phyloP scores from a whole-genome alignment of 2,329 filamentous ascomycete species.

The Verticillium klebahnii region DNA sequence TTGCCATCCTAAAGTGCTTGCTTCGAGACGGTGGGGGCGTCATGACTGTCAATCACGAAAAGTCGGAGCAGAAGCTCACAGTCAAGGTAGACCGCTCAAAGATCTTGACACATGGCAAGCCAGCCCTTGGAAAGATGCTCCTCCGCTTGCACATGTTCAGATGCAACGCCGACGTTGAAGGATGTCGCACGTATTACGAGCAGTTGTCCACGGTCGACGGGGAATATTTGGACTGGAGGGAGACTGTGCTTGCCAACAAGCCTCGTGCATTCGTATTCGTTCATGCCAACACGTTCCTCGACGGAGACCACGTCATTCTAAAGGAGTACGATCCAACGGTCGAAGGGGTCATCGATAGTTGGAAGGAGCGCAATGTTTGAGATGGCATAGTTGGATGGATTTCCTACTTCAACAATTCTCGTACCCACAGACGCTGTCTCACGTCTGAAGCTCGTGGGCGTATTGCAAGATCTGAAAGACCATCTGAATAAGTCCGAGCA shows the following conservation, averaged over 20 bases:
- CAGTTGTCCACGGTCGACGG: too few relatives aligned
- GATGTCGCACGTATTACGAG: too few relatives aligned
- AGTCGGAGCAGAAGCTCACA: constrained; percentile 27
- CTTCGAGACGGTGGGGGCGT: constrained; percentile 48
- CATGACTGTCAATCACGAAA: constrained; percentile 42
- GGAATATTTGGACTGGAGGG: too few relatives aligned
- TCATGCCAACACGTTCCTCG: constrained; percentile 54
- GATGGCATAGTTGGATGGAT: background rate
- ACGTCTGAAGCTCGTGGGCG: too few relatives aligned
- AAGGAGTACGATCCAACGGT: constrained; percentile 60
- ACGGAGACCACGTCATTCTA: constrained; percentile 15
- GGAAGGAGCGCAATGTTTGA: constrained; percentile 30
- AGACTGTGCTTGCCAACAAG: constrained; percentile 46
- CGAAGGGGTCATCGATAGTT: constrained; percentile 58
- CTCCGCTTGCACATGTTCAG: too few relatives aligned
- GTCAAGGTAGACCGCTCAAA: too few relatives aligned
- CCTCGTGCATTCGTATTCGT: constrained; percentile 58
- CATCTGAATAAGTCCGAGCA: too few relatives aligned
- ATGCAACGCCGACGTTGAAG: too few relatives aligned
- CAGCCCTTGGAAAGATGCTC: too few relatives aligned
- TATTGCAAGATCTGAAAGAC: too few relatives aligned
- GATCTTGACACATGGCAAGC: too few relatives aligned
- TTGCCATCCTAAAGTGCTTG: constrained; percentile 51
- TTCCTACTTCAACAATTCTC: background rate
- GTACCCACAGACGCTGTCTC: background rate